Evolutionary conservation across 768 basidiomycete species (phyloP), one percentile per base, ranked within the genome.

Genomic region (Leccinum pellstonianum): DNA sequence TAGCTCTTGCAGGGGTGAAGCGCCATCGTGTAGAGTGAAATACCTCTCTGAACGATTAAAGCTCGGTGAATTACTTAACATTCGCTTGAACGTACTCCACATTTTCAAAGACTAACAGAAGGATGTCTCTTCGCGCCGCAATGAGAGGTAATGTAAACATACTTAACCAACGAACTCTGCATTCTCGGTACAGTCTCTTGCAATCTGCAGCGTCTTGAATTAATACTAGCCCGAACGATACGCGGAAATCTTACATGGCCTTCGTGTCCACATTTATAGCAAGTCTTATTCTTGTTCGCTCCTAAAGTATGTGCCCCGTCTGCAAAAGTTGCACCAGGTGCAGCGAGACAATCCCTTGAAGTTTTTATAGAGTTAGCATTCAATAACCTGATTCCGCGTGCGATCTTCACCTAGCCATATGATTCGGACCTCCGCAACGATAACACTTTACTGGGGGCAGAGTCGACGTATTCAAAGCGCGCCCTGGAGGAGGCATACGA

Each of bases 381-480:
- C n/a, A 33, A 49, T 31, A 37, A 49, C 38, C 54, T 27, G 59
- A 64, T 10, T n/a, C 14, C 5, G 12, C 17, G 48, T 29, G 17
- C 38, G 11, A 55, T 53, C 48, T 62, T 57, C 71, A 90, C 90
- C 82, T 86, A 12, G 91, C 91, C 82, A 91, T 85, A 71, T 93
- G 91, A 77, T 95, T 95, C 14, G 89, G 86, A 29, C 91, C 91
- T 50, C 92, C 91, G 69, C 94, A 96, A 53, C 90, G 86, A 73
- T 90, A 95, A 69, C 93, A 96, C 75, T 90, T 92, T 54, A 95
- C 86, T 17, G 90, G 87, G 54, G 90, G 90, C 52, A 92, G 77
- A 52, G 88, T 84, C 21, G 90, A 86, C 15, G 84, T 87, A 69
- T 92, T 90, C 63, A 92, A 76, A 27, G 78, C 80, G 62, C 90